phyloP scores from a whole-genome alignment of 2,329 filamentous ascomycete species.

The Alternaria arbusti region DNA sequence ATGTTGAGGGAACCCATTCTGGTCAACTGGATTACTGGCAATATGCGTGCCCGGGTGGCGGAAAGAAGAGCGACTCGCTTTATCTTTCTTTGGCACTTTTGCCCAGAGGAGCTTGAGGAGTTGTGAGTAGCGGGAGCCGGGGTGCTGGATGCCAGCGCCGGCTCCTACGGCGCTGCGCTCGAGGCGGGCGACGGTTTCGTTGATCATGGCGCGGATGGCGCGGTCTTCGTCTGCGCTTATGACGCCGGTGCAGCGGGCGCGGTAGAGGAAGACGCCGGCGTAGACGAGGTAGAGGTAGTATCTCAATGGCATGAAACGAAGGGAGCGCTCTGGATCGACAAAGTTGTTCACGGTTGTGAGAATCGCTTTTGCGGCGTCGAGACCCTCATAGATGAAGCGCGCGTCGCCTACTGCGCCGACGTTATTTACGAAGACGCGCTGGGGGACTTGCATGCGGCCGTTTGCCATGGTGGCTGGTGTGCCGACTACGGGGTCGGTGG shows the following conservation, averaged over 20 bases:
- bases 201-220: slow-evolving; percentile 55
- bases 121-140: slow-evolving; percentile 55
- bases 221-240: slow-evolving; percentile 56
- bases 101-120: slow-evolving; percentile 57
- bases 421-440: slow-evolving; percentile 57
- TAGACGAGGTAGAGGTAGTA: slow-evolving; percentile 59
- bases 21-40: slow-evolving; percentile 35
- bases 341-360: slow-evolving; percentile 59
- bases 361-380: slow-evolving; percentile 58
- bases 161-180: slow-evolving; percentile 51
- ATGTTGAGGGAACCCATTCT: slow-evolving; percentile 30
- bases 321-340: slow-evolving; percentile 54
- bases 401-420: slow-evolving; percentile 57
- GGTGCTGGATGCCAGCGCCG: slow-evolving; percentile 51
- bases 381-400: slow-evolving; percentile 58
- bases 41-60: slow-evolving; percentile 42
- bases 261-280: slow-evolving; percentile 57
- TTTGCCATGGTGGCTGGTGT: background rate
- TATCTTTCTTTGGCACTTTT: slow-evolving; percentile 50
- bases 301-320: slow-evolving; percentile 57
- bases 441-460: slow-evolving; percentile 44
- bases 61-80: slow-evolving; percentile 30
- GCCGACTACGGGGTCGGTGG: slow-evolving; percentile 11
- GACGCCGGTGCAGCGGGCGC: slow-evolving; percentile 56
- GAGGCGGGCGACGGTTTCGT: slow-evolving; percentile 53